Evolutionary conservation across 139 green algal genomes (phyloP).

Genomic region (Choricystis sp.): DNA sequence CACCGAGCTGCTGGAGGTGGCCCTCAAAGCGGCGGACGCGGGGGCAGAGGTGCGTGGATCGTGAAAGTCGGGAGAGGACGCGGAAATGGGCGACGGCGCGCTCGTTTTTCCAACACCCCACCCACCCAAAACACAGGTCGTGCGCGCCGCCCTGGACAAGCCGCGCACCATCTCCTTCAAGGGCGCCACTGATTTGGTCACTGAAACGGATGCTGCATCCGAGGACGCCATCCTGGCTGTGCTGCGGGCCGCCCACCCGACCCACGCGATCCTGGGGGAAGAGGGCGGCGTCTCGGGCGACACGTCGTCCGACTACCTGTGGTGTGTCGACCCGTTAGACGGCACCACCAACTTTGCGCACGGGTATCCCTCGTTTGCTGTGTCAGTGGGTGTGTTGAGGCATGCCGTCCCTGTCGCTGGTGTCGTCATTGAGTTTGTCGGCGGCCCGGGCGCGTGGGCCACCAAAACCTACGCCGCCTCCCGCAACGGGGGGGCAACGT

Average conservation of each 20-base stretch:
- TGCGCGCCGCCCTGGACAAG: constrained; percentile 42
- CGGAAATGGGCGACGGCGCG: not conserved
- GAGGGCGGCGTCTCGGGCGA: constrained; percentile 64
- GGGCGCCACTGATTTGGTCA: constrained; percentile 56
- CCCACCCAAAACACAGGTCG: constrained; percentile 24
- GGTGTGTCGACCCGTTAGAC: constrained; percentile 75
- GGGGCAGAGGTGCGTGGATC: constrained; percentile 6
- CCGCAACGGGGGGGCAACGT: constrained; percentile 43
- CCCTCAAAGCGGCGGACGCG: constrained; percentile 21
- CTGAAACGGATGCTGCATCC: constrained; percentile 48
- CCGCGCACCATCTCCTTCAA: constrained; percentile 52
- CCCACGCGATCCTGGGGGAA: constrained; percentile 72
- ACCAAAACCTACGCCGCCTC: constrained; percentile 56
- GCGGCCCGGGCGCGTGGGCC: constrained; percentile 40
- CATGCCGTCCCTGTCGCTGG: constrained; percentile 36
- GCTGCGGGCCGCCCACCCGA: constrained; percentile 26
- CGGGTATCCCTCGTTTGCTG: constrained; percentile 62
- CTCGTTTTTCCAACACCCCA: not conserved
- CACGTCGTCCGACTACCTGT: constrained; percentile 55
- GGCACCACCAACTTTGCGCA: constrained; percentile 83
- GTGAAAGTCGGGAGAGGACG: not conserved
- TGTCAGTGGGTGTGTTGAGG: constrained; percentile 47
- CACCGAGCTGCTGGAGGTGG: constrained; percentile 26
- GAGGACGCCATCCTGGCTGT: constrained; percentile 42
- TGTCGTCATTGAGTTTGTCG: constrained; percentile 33